Evolutionary conservation across 1,284 basidiomycete genomes (phyloP), one percentile per base, ranked within the genome.

Genomic region (Ceratorhiza oryzae-sativae): DNA sequence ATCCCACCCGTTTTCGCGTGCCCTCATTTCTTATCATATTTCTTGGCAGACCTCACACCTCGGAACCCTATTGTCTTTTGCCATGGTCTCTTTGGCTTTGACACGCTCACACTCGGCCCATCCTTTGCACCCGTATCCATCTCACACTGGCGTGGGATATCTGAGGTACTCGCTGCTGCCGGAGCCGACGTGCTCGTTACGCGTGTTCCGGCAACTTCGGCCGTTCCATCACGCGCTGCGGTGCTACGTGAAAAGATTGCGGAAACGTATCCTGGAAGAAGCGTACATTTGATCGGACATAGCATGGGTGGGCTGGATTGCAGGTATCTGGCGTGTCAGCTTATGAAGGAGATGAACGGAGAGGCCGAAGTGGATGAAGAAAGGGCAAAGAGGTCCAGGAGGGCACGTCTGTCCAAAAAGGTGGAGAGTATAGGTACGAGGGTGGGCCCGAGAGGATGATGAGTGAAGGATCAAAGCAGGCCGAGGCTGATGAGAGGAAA

Each of bases 251-350:
- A 90, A 71, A 87, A 85, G 75, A 92, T 98, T 74, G 89, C 89
- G 30, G 86, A 90, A 73, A 86, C 86, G 18, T 96, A 93, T 80
- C 88, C 91, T 0, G 94, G 92, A 3, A 84, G 89, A 51, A 87
- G 87, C 63, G 90, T 98, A 25, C 97, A 98, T 80, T 86, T 98
- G 56, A 91, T 97, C 48, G 15, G 91, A n/a, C 95, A 97, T 78
- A 93, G 90, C 77, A 97, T 97, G 95, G 95, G 96, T 25, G 96
- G 96, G 8, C 85, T 98, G 15, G 96, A 98, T 79, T 96, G 92
- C 77, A 87, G 96, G 51, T 97, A 94, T 80, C 86, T 98, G 46
- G 88, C 90, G 6, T 86, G 90, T 0, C 90, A 91, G 75, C 84
- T 93, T 51, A 70, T 70, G 67, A 23, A 58, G n/a, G 67, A 70